A percentile compares a stretch with the other conserved stretches of the same genome.
These are phyloP conservation scores for Ceratobasidium sp. DNA, from an alignment of 1,284 basidiomycete species.

Conservation along the genomic window DNA sequence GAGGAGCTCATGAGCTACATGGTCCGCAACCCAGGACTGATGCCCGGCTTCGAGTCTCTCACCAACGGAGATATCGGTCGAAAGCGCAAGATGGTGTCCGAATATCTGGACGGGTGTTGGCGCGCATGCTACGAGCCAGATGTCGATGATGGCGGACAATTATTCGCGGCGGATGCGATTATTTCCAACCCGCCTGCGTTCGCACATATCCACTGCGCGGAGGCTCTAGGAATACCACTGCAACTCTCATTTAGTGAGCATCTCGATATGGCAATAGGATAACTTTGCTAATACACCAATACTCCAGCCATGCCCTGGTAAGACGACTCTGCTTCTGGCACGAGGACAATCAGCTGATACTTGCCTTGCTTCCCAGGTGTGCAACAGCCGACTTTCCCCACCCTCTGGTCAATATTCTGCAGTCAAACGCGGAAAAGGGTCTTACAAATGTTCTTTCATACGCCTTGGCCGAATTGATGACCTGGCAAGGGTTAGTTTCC, in stretches of 20 bases:
- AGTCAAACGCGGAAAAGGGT: slow-evolving; percentile 63
- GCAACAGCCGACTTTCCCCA: slow-evolving; percentile 72
- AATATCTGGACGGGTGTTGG: slow-evolving; percentile 71
- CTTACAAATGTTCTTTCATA: slow-evolving; percentile 69
- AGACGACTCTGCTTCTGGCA: background rate
- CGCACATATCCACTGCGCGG: slow-evolving; percentile 71
- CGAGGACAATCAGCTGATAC: slow-evolving; percentile 7
- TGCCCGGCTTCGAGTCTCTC: slow-evolving; percentile 63
- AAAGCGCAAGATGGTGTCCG: slow-evolving; percentile 62
- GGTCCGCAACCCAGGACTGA: slow-evolving; percentile 67
- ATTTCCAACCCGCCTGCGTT: slow-evolving; percentile 74
- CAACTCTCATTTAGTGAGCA: slow-evolving; percentile 67
- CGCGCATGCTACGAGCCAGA: slow-evolving; percentile 63
- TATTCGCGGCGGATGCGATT: slow-evolving; percentile 70
- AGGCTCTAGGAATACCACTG: slow-evolving; percentile 70
- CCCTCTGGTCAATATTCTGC: slow-evolving; percentile 67
- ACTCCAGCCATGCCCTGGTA: slow-evolving; percentile 75
- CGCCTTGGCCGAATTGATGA: slow-evolving; percentile 65
- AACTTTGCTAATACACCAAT: slow-evolving; percentile 42
- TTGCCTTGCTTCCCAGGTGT: slow-evolving; percentile 53
- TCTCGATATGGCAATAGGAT: background rate
- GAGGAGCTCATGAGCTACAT: slow-evolving; percentile 71
- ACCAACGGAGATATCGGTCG: slow-evolving; percentile 63
- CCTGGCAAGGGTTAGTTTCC: slow-evolving; percentile 65
- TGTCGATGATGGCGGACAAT: slow-evolving; percentile 55